These are phyloP conservation scores for Metschnikowia lochheadii DNA, from an alignment of 805 yeast species.

Conservation along the genomic window DNA sequence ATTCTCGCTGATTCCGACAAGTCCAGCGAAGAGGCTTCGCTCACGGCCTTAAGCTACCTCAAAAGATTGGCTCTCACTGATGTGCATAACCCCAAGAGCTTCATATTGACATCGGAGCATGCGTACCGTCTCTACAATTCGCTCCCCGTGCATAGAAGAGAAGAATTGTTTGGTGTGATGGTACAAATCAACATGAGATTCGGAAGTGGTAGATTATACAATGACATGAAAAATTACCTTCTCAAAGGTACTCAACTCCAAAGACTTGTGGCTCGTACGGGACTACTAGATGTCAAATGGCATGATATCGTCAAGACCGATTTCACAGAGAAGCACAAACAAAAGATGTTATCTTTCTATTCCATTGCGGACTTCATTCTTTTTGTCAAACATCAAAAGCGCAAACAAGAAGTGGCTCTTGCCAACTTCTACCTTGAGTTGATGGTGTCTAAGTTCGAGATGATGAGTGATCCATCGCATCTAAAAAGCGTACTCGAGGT, in stretches of 20 bases:
- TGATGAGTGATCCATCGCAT: neutral
- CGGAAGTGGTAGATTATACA: slow-evolving; percentile 11
- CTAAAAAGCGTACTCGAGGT: slow-evolving; percentile 26
- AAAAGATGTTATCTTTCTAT: slow-evolving; percentile 31
- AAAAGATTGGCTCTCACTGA: slow-evolving; percentile 22
- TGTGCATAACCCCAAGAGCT: slow-evolving; percentile 19
- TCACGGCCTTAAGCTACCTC: slow-evolving; percentile 25
- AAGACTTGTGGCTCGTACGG: slow-evolving; percentile 33
- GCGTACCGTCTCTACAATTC: neutral
- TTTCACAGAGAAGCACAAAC: slow-evolving; percentile 16
- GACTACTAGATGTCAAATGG: slow-evolving; percentile 34
- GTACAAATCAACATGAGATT: slow-evolving; percentile 33
- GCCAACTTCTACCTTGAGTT: slow-evolving; percentile 34
- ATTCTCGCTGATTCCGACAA: slow-evolving; percentile 13
- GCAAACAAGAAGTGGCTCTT: slow-evolving; percentile 26
- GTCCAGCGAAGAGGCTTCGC: slow-evolving; percentile 13
- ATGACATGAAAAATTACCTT: slow-evolving; percentile 22
- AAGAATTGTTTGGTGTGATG: slow-evolving; percentile 27
- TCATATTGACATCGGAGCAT: slow-evolving; percentile 10
- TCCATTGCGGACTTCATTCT: slow-evolving; percentile 23
- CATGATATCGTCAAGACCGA: slow-evolving; percentile 26
- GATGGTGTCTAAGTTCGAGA: slow-evolving; percentile 36
- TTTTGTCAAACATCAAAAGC: slow-evolving; percentile 22
- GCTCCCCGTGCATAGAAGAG: slow-evolving; percentile 5
- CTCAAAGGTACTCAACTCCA: slow-evolving; percentile 29